Evolutionary conservation across 2,329 filamentous ascomycete species (phyloP), one percentile per base, ranked within the genome.

Genomic region (Kalmusia sp.): DNA sequence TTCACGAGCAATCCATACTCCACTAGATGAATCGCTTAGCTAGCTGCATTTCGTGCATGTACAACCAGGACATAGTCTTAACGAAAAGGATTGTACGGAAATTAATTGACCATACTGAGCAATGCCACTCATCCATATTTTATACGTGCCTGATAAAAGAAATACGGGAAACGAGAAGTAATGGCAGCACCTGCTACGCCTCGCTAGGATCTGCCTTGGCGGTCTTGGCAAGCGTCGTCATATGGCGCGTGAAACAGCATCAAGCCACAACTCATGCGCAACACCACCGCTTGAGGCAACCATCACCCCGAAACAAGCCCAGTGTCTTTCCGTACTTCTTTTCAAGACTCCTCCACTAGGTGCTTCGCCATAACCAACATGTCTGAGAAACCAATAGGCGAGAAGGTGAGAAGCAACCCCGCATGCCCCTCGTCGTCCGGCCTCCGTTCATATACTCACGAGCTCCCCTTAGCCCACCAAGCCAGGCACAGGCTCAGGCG

Each of bases 391-490:
- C 27, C 57, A 19, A 44, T 34, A 11, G 52, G 61, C 81, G 61
- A 76, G 70, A 48, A 68, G 63, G 34, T 65, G 62, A 38, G 51
- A 47, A 48, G 8, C 37, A 14, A 50, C 51, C 46, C 31, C 45
- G 40, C 57, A 14, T 28, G 33, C 56, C 51, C 52, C 54, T 68
- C 68, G 64, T 70, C 61, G 63, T 70, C 43, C 47, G 30, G 34
- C 49, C 49, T 47, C 57, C 44, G 21, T n/a, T 31, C 38, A 35
- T 49, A 19, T 39, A 44, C 56, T 59, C 39, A 67, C 54, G 33
- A 22, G 28, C 58, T 40, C 57, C 62, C 46, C 60, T 61, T 62
- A 73, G 67, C 69, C 75, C 61, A 65, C 64, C 56, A 79, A 76
- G 63, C 63, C 50, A 45, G 58, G 54, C 71, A 64, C 61, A 66